A percentile compares a stretch with the other conserved stretches of the same genome.
These are phyloP conservation scores for Pyracantha coccinea DNA, from an alignment of 331 rosid genomes.

Conservation along the genomic window DNA sequence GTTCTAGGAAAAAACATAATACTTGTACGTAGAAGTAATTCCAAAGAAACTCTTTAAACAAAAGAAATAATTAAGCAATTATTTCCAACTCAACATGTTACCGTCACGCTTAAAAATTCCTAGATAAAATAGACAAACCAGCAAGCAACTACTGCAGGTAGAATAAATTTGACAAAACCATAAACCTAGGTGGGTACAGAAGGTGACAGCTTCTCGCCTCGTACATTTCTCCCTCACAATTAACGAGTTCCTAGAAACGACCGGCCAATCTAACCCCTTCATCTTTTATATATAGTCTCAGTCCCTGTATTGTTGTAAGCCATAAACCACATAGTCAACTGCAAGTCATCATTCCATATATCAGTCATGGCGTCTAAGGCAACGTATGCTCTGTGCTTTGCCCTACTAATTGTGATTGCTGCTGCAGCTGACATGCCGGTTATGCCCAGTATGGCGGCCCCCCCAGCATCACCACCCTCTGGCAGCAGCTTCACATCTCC, in stretches of 20 bases:
- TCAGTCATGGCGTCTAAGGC: slow-evolving; percentile 23
- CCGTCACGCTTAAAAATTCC: no score
- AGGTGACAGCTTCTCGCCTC: neutral
- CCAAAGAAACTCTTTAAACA: no score
- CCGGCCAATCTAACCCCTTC: neutral
- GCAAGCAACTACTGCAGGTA: neutral
- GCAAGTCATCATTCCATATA: neutral
- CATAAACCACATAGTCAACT: neutral
- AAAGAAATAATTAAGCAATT: no score
- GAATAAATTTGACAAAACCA: neutral
- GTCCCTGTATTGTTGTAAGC: neutral
- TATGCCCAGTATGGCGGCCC: no score
- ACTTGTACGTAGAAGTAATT: no score
- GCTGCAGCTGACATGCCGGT: no score
- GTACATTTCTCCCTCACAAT: neutral
- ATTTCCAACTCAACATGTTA: no score
- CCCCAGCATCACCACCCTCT: no score
- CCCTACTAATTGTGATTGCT: no score
- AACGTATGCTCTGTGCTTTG: no score
- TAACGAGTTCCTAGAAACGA: neutral
- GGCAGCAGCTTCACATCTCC: no score
- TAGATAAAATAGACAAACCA: neutral
- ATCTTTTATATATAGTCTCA: neutral
- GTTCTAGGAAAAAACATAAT: no score
- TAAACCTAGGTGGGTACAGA: neutral